Conservation (phyloP, 768 basidiomycete species). For the Russula vinacea region DNA sequence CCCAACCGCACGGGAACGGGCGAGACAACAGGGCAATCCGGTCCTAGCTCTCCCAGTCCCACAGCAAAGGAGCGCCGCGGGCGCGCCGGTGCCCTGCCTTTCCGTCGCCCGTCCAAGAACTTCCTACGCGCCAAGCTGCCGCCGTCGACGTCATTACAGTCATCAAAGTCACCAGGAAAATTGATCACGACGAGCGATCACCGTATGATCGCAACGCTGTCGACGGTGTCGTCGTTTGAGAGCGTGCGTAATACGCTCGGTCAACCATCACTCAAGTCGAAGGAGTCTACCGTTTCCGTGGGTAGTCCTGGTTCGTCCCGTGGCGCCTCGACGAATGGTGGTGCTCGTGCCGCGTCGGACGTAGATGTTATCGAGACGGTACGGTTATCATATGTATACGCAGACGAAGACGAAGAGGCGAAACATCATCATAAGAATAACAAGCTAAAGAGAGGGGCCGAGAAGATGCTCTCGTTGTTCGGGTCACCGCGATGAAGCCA, state of each 20-base stretch:
- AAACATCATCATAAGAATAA: slow-evolving; percentile 50
- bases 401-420: slow-evolving; percentile 45
- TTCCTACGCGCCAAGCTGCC: slow-evolving; percentile 75
- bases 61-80: slow-evolving; percentile 62
- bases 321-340: slow-evolving; percentile 61
- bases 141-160: too few species aligned
- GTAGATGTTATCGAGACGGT: slow-evolving; percentile 27
- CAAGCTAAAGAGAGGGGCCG: slow-evolving; percentile 83
- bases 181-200: slow-evolving; percentile 43
- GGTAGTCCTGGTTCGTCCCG: slow-evolving; percentile 69
- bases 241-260: slow-evolving; percentile 48
- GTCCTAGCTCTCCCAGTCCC: slow-evolving; percentile 45
- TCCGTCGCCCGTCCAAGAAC: slow-evolving; percentile 68
- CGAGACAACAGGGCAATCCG: slow-evolving; percentile 34
- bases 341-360: slow-evolving; percentile 32
- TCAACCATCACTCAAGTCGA: slow-evolving; percentile 74
- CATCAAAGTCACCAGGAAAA: slow-evolving; percentile 38
- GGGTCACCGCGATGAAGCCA: slow-evolving; percentile 53
- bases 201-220: slow-evolving; percentile 45
- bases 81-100: slow-evolving; percentile 61
- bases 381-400: neutral
- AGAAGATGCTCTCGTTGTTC: slow-evolving; percentile 81
- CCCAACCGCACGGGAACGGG: slow-evolving; percentile 54
- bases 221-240: slow-evolving; percentile 47
- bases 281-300: slow-evolving; percentile 73